These are phyloP conservation scores for Brassica nigra DNA, from an alignment of 345 rosid species.

Conservation along the genomic window DNA sequence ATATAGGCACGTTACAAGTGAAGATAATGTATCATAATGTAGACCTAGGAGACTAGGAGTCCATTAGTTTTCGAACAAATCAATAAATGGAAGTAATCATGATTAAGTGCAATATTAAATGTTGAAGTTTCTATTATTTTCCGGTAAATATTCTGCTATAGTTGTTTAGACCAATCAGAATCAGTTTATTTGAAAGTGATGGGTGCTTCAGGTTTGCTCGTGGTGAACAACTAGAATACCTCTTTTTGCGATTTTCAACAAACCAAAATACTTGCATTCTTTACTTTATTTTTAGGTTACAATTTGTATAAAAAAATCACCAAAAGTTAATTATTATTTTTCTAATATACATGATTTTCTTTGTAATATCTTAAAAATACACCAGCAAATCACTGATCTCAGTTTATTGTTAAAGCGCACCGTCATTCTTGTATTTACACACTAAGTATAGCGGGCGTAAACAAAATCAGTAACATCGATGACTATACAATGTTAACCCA, in stretches of 20 bases:
- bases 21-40: slow-evolving; percentile 22
- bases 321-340: neutral
- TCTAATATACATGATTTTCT: neutral
- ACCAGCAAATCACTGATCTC: neutral
- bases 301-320: neutral
- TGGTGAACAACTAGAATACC: neutral
- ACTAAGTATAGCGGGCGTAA: neutral
- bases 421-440: neutral
- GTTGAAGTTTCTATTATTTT: neutral
- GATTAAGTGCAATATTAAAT: slow-evolving; percentile 1
- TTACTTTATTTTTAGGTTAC: neutral
- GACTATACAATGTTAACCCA: neutral
- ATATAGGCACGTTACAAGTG: slow-evolving; percentile 31
- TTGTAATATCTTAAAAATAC: neutral
- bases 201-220: slow-evolving; percentile 1
- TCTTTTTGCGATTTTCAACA: neutral
- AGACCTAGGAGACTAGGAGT: slow-evolving; percentile 11
- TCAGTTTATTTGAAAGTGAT: neutral
- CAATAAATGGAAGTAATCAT: neutral
- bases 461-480: neutral
- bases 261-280: neutral
- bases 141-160: neutral
- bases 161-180: slow-evolving; percentile 5
- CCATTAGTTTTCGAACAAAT: slow-evolving; percentile 2
- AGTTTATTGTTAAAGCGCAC: neutral